Conservation (phyloP, 176 grass and related monocot species). For the Calamus simplicifolius region DNA sequence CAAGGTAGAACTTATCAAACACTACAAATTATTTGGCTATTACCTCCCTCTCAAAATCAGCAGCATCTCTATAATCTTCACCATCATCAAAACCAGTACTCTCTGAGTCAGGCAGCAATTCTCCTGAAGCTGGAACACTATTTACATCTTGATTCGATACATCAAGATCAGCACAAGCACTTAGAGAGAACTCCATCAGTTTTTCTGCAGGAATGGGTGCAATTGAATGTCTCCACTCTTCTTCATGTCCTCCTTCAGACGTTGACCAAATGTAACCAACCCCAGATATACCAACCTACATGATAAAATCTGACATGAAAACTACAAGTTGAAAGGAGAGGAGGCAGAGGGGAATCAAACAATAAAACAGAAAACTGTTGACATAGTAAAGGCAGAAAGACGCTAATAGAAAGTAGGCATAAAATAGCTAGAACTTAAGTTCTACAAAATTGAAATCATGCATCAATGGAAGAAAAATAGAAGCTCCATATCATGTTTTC, state of each 20-base stretch:
- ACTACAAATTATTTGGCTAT: conserved; percentile 1
- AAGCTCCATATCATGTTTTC: too few species aligned
- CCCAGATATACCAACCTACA: conserved; percentile 50
- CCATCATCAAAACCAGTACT: conserved; percentile 30
- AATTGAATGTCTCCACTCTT: conserved; percentile 87
- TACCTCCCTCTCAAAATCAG: conserved; percentile 93
- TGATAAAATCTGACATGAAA: conserved; percentile 12
- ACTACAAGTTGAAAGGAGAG: too few species aligned
- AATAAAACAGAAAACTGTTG: too few species aligned
- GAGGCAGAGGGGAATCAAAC: too few species aligned
- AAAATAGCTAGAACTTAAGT: too few species aligned
- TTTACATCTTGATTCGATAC: conserved; percentile 26
- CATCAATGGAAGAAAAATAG: too few species aligned
- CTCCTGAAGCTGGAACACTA: conserved; percentile 27
- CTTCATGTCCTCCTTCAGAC: conserved; percentile 48
- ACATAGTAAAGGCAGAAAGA: too few species aligned
- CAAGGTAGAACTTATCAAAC: too few species aligned
- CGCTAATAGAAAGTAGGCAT: too few species aligned
- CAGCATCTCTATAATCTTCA: conserved; percentile 42
- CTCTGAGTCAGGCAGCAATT: conserved; percentile 26
- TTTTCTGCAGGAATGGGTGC: conserved; percentile 75
- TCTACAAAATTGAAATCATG: too few species aligned
- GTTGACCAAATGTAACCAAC: conserved; percentile 85
- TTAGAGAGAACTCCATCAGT: conserved; percentile 47
- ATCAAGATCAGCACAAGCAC: conserved; percentile 33